Conservation (phyloP, 1,284 basidiomycete species). For the Cryptococcus amylolentus region DNA sequence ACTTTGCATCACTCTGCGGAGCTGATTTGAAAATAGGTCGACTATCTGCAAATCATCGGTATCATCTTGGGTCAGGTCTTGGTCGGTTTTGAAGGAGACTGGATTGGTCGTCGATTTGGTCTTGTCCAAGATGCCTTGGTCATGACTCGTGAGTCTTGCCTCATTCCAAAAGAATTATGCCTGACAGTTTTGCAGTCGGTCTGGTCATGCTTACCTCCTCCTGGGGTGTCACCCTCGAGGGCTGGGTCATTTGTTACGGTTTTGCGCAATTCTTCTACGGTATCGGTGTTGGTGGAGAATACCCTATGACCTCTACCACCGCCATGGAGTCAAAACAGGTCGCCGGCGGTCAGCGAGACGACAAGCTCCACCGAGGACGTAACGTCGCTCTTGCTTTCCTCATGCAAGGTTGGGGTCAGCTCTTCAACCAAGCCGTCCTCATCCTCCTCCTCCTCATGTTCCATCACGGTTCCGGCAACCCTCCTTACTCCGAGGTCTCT, state of each 20-base stretch:
- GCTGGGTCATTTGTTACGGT: slow-evolving; percentile 58
- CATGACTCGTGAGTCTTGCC: slow-evolving; percentile 36
- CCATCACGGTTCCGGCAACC: slow-evolving; percentile 46
- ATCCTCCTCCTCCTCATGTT: slow-evolving; percentile 56
- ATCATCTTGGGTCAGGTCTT: slow-evolving; percentile 57
- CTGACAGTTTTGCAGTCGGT: slow-evolving; percentile 39
- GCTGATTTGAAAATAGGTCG: slow-evolving; percentile 4
- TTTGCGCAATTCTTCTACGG: slow-evolving; percentile 23
- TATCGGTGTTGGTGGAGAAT: slow-evolving; percentile 51
- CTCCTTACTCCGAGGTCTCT: slow-evolving; percentile 49
- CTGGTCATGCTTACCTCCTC: slow-evolving; percentile 56
- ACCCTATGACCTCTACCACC: slow-evolving; percentile 57
- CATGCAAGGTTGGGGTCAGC: slow-evolving; percentile 56
- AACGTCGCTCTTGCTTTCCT: slow-evolving; percentile 56
- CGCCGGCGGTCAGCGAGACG: slow-evolving; percentile 49
- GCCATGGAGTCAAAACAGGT: slow-evolving; percentile 52
- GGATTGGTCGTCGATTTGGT: slow-evolving; percentile 56
- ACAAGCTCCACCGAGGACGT: slow-evolving; percentile 57
- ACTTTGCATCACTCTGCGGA: neutral
- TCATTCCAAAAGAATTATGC: neutral
- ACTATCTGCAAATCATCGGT: slow-evolving; percentile 33
- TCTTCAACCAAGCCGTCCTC: slow-evolving; percentile 55
- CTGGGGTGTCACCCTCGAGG: slow-evolving; percentile 55
- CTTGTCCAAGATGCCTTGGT: slow-evolving; percentile 51
- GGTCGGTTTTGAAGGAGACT: slow-evolving; percentile 58